Evolutionary conservation across 306 rosid genomes (phyloP), one percentile per base, ranked within the genome.

Genomic region (Potentilla sterilis): DNA sequence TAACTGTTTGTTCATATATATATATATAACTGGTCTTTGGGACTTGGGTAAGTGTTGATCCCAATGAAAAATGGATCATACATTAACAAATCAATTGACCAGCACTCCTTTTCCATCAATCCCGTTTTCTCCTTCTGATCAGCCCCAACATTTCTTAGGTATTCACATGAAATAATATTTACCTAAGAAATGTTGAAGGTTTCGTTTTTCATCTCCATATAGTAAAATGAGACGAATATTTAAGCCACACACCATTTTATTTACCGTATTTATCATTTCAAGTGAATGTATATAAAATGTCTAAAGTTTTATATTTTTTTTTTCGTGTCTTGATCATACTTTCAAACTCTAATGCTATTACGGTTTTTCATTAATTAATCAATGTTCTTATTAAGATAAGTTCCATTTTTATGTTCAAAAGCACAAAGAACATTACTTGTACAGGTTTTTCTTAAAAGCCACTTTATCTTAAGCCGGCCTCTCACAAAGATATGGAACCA

Each of bases 401-500:
- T 28, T 28, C 28, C 28, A 28, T 28, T 28, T 28, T 28, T 28
- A 28, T 28, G 28, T 28, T 28, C 28, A 28, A 28, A 28, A 28
- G 1, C 28, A 28, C 28, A 28, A 28, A 28, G 28, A 28, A 21
- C 8, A 75, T 74, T 19, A 59, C 0, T 24, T 59, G 55, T 55
- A 49, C 80, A 66, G 63, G 75, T 72, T 28, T 66, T 22, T 40
- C 69, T 52, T 65, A 34, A 61, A 41, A 77, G 77, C 57, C 75
- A 72, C 70, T 61, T 75, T 85, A 74, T 61, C 69, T 79, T 75
- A 32, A 48, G 65, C n/a, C n/a, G n/a, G n/a, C 61, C 51, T 35
- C 73, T 59, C 76, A 38, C 81, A 87, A 73, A 84, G 64, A 71
- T 61, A 82, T 77, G 77, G 73, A 81, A 70, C 24, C 61, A 55